Conservation (phyloP, 2,329 filamentous ascomycete species). For the Trichothecium roseum region DNA sequence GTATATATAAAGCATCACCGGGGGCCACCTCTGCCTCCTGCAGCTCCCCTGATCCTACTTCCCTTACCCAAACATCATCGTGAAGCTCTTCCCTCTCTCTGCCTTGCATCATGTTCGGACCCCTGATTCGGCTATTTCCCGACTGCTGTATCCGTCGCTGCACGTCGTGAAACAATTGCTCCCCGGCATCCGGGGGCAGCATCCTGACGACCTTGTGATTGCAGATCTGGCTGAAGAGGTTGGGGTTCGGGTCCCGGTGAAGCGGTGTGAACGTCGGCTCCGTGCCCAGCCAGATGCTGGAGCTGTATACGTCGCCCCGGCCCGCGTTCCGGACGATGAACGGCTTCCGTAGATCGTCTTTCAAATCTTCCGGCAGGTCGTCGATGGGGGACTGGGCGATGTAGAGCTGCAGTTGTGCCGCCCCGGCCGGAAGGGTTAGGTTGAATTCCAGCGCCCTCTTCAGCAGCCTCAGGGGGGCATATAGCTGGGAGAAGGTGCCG, state of each 20-base stretch:
- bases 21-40: conserved; percentile 46
- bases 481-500: conserved; percentile 41
- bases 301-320: conserved; percentile 75
- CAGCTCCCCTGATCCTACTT: conserved; percentile 19
- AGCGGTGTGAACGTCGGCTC: conserved; percentile 83
- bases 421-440: conserved; percentile 4
- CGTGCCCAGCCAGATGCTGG: conserved; percentile 80
- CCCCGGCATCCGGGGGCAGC: conserved; percentile 53
- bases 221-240: conserved; percentile 77
- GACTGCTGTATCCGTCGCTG: conserved; percentile 26
- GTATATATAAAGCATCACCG: conserved; percentile 34
- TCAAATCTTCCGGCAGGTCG: conserved; percentile 54
- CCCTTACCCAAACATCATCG: conserved; percentile 55
- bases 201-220: conserved; percentile 66
- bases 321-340: conserved; percentile 51
- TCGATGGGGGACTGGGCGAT: conserved; percentile 71
- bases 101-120: conserved; percentile 87
- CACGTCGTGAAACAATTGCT: conserved; percentile 48
- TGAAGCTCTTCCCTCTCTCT: conserved; percentile 57
- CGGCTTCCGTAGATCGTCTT: conserved; percentile 58
- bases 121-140: conserved; percentile 48
- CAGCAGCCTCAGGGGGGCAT: conserved; percentile 55
- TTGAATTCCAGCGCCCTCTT: conserved; percentile 45
- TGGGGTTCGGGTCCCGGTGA: conserved; percentile 89
- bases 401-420: conserved; percentile 49